phyloP scores from a whole-genome alignment of 192 early-diverging fungal genomes.

The Phlyctochytrium bullatum region DNA sequence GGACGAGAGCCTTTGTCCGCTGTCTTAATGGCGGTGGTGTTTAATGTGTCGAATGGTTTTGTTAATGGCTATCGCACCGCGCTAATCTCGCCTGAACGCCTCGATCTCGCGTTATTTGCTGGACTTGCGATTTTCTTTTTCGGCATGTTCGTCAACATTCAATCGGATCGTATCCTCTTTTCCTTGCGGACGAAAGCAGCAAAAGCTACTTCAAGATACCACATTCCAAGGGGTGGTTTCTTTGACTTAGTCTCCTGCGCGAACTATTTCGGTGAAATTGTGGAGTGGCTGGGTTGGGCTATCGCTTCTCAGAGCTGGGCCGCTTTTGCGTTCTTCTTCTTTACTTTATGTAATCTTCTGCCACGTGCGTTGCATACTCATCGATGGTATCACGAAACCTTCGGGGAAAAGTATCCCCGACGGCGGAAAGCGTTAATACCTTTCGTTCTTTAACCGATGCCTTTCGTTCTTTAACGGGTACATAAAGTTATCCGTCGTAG shows the following conservation, averaged over 20 bases:
- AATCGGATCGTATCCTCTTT: slow-evolving; percentile 20
- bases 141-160: slow-evolving; percentile 30
- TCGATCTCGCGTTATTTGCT: slow-evolving; percentile 10
- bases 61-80: slow-evolving; percentile 14
- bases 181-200: slow-evolving; percentile 5
- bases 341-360: slow-evolving; percentile 33
- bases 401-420: slow-evolving; percentile 31
- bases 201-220: slow-evolving; percentile 18
- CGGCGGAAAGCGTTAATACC: slow-evolving; percentile 33
- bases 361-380: slow-evolving; percentile 34
- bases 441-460: slow-evolving; percentile 31
- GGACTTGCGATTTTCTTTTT: slow-evolving; percentile 22
- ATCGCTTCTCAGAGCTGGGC: slow-evolving; percentile 14
- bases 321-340: slow-evolving; percentile 24
- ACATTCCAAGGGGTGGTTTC: slow-evolving; percentile 23
- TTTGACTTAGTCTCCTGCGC: slow-evolving; percentile 30
- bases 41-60: slow-evolving; percentile 16
- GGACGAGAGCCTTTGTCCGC: too few species aligned
- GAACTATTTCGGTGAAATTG: slow-evolving; percentile 39
- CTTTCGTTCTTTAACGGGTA: slow-evolving; percentile 29
- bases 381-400: slow-evolving; percentile 32
- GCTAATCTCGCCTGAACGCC: background rate
- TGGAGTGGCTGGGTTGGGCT: slow-evolving; percentile 45
- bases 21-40: too few species aligned
- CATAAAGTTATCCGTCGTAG: background rate